A percentile compares a stretch with the other conserved stretches of the same genome.
These are phyloP conservation scores for Carex sylvatica DNA, from an alignment of 202 grass and related monocot genomes.

Conservation along the genomic window DNA sequence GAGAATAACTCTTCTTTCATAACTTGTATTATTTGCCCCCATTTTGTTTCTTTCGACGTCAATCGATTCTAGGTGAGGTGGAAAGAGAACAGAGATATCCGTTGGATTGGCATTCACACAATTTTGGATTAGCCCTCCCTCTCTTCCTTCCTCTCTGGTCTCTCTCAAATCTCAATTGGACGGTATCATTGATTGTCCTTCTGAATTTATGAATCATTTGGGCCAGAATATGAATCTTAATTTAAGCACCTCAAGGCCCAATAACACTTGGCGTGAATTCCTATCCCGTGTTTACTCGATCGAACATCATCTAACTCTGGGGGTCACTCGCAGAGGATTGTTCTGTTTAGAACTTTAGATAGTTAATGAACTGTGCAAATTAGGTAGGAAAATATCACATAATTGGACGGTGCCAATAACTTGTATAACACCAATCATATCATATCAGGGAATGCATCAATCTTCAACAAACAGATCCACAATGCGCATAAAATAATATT, in stretches of 20 bases:
- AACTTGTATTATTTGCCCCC: background rate
- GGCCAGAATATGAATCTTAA: background rate
- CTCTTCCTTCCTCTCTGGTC: background rate
- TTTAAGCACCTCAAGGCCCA: background rate
- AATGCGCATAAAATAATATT: background rate
- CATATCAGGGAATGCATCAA: background rate
- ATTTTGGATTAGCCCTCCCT: background rate
- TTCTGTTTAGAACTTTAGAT: background rate
- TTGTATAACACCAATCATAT: background rate
- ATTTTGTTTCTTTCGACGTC: background rate
- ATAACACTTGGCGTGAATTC: background rate
- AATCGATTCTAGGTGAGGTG: background rate
- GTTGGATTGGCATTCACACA: slow-evolving; percentile 17
- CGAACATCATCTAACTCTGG: background rate
- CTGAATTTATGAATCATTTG: too few relatives aligned
- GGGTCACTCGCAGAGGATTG: background rate
- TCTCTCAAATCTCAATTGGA: background rate
- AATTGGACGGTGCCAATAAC: background rate
- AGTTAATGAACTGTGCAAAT: background rate
- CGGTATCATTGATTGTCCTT: background rate
- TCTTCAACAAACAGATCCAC: background rate
- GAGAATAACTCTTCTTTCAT: background rate
- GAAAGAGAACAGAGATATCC: slow-evolving; percentile 16
- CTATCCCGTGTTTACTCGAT: background rate
- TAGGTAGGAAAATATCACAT: background rate